Evolutionary conservation across 2,329 filamentous ascomycete species (phyloP), one percentile per base, ranked within the genome.

Genomic region (Fusarium sp.): DNA sequence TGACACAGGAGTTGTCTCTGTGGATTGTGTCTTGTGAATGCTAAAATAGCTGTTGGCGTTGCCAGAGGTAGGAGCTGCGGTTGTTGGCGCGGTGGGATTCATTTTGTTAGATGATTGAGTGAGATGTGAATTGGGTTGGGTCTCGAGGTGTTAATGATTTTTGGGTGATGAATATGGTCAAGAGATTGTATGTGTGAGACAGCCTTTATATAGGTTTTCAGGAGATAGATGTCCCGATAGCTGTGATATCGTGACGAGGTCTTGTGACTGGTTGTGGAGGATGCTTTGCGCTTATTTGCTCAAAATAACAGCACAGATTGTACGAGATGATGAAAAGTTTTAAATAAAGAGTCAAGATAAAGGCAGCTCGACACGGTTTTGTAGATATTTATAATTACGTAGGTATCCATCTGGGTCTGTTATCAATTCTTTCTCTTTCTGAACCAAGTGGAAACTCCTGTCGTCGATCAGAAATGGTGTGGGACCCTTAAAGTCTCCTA

Each of bases 1-100:
- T 48, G 75, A 66, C 18, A 56, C 54, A 22, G 73, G 78, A 15
- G 74, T 78, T 51, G 67, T 73, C 30, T 72, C 76, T n/a, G 72
- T 67, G 41, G 68, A 74, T 26, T 70, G 75, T 18, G 60, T 60
- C 66, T 73, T 79, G 73, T 75, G 77, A 26, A 48, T 50, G 38
- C 34, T 62, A 47, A 78, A 78, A 57, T 76, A 78, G 47, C 61
- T 51, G 60, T 48, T 55, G 38, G 70, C 47, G 55, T 75, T 72
- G 69, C 51, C 63, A 24, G 72, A 51, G n/a, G 32, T 61, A 30
- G 75, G 55, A 32, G 62, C 71, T n/a, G 66, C 60, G 34, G 57
- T 74, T 41, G 62, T 66, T 22, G 75, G 66, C 28, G 67, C 64
- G 44, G 36, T 38, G 36, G 62, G 60, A 60, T 70, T 68, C 45